phyloP scores from a whole-genome alignment of 2,329 filamentous ascomycete genomes.

The Colletotrichum liriopes region DNA sequence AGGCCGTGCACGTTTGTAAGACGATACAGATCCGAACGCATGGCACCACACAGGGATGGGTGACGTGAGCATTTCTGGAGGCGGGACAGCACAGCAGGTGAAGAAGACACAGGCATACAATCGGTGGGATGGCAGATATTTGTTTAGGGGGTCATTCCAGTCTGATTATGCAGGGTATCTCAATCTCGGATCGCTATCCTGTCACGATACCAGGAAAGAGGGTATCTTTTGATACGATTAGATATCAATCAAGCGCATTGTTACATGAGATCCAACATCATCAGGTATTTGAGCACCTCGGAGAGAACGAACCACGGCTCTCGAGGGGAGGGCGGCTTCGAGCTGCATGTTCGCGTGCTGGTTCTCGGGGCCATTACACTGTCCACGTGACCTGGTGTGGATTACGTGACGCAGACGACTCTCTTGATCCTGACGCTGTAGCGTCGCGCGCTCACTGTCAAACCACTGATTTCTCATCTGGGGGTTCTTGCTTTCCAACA shows the following conservation, averaged over 20 bases:
- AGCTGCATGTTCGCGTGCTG: too few relatives aligned
- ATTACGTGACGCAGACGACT: slow-evolving; percentile 50
- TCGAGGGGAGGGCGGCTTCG: too few relatives aligned
- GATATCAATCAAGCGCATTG: slow-evolving; percentile 23
- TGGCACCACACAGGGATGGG: slow-evolving; percentile 12
- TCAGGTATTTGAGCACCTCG: not conserved
- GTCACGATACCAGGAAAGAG: slow-evolving; percentile 28
- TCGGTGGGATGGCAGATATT: slow-evolving; percentile 9
- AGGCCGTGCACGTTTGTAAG: slow-evolving; percentile 1
- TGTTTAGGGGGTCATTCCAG: slow-evolving; percentile 24
- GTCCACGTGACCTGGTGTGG: slow-evolving; percentile 57
- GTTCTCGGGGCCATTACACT: not conserved
- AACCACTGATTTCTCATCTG: not conserved
- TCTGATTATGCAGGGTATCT: slow-evolving; percentile 18
- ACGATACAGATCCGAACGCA: slow-evolving; percentile 15
- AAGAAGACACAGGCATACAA: slow-evolving; percentile 37
- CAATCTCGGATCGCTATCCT: slow-evolving; percentile 23
- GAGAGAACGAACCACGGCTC: not conserved
- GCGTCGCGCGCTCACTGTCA: not conserved
- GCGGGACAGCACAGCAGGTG: slow-evolving; percentile 16
- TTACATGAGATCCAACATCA: not conserved
- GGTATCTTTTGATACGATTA: slow-evolving; percentile 26
- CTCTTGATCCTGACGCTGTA: slow-evolving; percentile 10
- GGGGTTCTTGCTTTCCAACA: not conserved
- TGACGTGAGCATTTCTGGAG: slow-evolving; percentile 17